Evolutionary conservation across 208 protist genomes (phyloP).

Genomic region (Leishmania aethiopica): DNA sequence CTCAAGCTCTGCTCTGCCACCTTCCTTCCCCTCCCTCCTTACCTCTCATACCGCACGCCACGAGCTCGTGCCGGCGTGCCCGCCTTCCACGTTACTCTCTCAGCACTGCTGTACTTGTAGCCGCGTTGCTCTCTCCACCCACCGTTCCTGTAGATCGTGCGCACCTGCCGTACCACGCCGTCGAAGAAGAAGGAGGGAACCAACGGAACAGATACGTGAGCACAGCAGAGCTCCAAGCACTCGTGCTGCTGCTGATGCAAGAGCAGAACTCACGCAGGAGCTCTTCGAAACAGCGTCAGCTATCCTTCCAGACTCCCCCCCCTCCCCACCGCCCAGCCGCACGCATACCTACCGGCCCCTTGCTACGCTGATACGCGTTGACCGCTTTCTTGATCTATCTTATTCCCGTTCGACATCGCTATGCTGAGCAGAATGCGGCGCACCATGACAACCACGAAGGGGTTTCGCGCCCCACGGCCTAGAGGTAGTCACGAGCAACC

Average conservation of each 20-base stretch:
- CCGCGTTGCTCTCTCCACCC: neutral
- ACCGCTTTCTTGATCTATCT: neutral
- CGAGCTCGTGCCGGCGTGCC: neutral
- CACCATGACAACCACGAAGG: slow-evolving; percentile 36
- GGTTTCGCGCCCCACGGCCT: slow-evolving; percentile 53
- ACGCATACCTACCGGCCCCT: neutral
- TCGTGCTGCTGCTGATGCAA: neutral
- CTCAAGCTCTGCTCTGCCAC: neutral
- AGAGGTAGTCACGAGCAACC: slow-evolving; percentile 16
- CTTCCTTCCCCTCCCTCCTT: neutral
- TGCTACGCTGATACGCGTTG: neutral
- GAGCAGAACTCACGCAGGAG: neutral
- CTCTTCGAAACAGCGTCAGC: neutral
- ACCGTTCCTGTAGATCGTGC: neutral
- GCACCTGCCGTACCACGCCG: neutral
- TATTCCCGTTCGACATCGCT: neutral
- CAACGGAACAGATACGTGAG: neutral
- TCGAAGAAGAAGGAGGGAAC: neutral
- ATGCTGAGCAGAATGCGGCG: slow-evolving; percentile 35
- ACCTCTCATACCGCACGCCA: neutral
- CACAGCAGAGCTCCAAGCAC: neutral
- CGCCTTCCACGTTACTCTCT: neutral
- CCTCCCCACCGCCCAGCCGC: neutral
- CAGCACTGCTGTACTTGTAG: neutral
- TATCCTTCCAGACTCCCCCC: neutral